Conservation (phyloP, 2,329 filamentous ascomycete species). For the Fusarium pseudonygamai region DNA sequence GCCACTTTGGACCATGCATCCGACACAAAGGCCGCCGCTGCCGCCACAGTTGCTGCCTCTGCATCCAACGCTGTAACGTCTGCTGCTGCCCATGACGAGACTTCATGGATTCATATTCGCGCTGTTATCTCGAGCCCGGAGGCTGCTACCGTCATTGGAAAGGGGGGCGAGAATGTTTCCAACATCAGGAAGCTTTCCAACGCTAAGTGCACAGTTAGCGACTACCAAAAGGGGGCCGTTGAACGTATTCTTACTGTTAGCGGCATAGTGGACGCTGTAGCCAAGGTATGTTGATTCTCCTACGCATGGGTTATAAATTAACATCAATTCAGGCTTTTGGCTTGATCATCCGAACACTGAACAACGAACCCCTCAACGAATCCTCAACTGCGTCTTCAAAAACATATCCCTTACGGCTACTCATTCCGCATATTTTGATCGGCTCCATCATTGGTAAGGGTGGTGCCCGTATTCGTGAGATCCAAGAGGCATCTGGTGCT, state of each 20-base stretch:
- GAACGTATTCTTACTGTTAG: constrained; percentile 98
- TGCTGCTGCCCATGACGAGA: constrained; percentile 81
- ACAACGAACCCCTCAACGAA: constrained; percentile 91
- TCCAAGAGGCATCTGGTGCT: constrained; percentile 96
- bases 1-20: constrained; percentile 45
- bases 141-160: constrained; percentile 97
- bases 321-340: constrained; percentile 79
- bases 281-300: constrained; percentile 75
- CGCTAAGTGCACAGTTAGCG: constrained; percentile 98
- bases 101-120: constrained; percentile 95
- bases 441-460: constrained; percentile 99
- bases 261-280: constrained; percentile 93
- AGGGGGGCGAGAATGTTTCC: constrained; percentile 98
- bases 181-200: constrained; percentile 95
- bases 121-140: constrained; percentile 97
- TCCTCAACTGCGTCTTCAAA: constrained; percentile 94
- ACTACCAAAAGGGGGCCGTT: constrained; percentile 96
- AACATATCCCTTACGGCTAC: constrained; percentile 93
- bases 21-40: constrained; percentile 53
- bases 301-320: constrained; percentile 35
- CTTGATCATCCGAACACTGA: constrained; percentile 95
- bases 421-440: constrained; percentile 96
- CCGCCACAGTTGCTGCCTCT: constrained; percentile 50
- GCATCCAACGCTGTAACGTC: constrained; percentile 52
- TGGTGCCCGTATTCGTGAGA: constrained; percentile 95